Evolutionary conservation across 2,329 filamentous ascomycete species (phyloP), one percentile per base, ranked within the genome.

Genomic region (Raffaelea ambrosiae): DNA sequence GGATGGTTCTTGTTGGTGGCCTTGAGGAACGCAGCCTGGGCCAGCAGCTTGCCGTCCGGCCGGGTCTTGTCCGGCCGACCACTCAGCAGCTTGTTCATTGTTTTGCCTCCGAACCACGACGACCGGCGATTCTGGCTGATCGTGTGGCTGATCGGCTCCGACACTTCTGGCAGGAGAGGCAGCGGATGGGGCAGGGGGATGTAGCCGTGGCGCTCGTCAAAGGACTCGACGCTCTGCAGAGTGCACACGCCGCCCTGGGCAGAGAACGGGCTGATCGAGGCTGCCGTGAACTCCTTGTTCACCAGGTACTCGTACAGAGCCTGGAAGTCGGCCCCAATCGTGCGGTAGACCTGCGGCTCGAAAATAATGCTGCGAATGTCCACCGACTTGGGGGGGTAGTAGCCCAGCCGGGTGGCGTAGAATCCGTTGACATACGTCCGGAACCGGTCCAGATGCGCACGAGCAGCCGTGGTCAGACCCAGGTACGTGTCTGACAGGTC

Each of bases 371-470:
- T 69, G 19, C 66, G 62, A 1, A 57, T 52, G 36, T 71, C 65
- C 21, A 66, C 60, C 2, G 66, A 61, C 2, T 67, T 66, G 0
- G 86, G 85, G 1, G 87, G 86, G 63, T 85, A 91, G 54, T 82
- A 83, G 5, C 85, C 84, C 29, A 88, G 72, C 47, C 81, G 81
- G 0, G 74, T 70, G 1, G 78, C 69, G 58, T 88, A 90, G 57
- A 81, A 84, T 0, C 71, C 70, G 22, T 82, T 70, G 1, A 93
- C 62, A 53, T 87, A 86, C 9, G 76, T 73, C 42, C 86, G 74
- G 60, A 91, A 91, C 2, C 77, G 76, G 52, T 88, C 81, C 1
- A 91, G 73, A 56, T 93, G 86, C 3, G 76, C 71, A 53, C 81
- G 70, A 4, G 79, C 75, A 1, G 73, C 76, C 1, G 71, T 62